Evolutionary conservation across 2,329 filamentous ascomycete genomes (phyloP), one percentile per base, ranked within the genome.

Genomic region (Dothiorella sarmentorum): DNA sequence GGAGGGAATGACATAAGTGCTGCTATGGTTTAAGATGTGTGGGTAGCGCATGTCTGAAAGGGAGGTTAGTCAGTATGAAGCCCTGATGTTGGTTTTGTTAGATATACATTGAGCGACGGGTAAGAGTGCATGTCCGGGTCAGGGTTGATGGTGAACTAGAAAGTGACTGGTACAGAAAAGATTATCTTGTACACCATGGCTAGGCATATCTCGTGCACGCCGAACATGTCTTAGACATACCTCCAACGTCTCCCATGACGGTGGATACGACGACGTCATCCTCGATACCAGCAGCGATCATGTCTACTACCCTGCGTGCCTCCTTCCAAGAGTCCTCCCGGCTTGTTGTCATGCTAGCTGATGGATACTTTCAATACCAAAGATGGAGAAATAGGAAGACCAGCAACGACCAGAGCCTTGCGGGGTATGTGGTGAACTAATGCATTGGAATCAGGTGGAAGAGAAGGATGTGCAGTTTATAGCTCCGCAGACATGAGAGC

Each of bases 21-120:
- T 45, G 24, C 29, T 37, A 11, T 47, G 43, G n/a, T 58, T 58
- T 27, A 58, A 27, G 33, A 58, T 42, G 43, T 58, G 55, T 20
- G 55, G 55, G 33, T 58, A 58, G 9, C 55, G 55, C 15, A n/a
- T 40, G 13, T 33, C 55, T 58, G 15, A 2, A 9, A 27, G 3
- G 7, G 2, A 37, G 2, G 7, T 37, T 6, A 37, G 40, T 31
- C 13, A 37, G 11, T 10, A 27, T n/a, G n/a, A n/a, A n/a, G n/a
- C n/a, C n/a, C n/a, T n/a, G n/a, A n/a, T 11, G 4, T 10, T 7
- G n/a, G 7, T 40, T 40, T n/a, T n/a, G n/a, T n/a, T n/a, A n/a
- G n/a, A n/a, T n/a, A n/a, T n/a, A 29, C 49, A 53, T 11, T 26
- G 47, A 31, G 17, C 37, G 31, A 11, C 18, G 20, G n/a, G 18